Evolutionary conservation across 495 filamentous ascomycete genomes (phyloP), one percentile per base, ranked within the genome.

Genomic region (Annulohypoxylon moriforme): DNA sequence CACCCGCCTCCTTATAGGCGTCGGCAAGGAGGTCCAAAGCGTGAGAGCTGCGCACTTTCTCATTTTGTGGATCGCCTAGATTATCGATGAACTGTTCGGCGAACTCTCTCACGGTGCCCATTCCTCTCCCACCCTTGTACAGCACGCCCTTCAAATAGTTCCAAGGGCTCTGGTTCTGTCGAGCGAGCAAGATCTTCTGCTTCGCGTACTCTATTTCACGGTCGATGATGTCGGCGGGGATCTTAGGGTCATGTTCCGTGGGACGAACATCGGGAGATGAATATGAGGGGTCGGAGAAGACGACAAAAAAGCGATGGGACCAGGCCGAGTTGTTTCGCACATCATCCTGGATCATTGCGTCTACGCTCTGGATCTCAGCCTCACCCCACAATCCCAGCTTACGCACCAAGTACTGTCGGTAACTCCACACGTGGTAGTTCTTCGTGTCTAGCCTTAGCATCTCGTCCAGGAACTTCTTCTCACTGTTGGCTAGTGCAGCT

Each of bases 391-490:
- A 80, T 18, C 83, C 83, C 75, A 98, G 92, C 72, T 93, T 92
- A 33, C 88, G 86, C 38, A 98, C 93, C 1, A 98, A 84, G 88
- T 94, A 98, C 81, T 97, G 96, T 13, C 93, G 87, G 78, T 98
- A 98, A 58, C 90, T 92, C 95, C 96, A 99, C 40, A 99, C 96
- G 78, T 99, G 96, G 77, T 98, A 98, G 83, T 99, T 99, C 79
- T 99, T 99, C 11, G 90, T 87, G 79, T 99, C 96, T 71, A 90
- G 85, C 63, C 86, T 86, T 46, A 99, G 92, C 88, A 98, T 98
- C 42, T 85, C 74, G 64, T 85, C 85, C 47, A 97, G 87, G 83
- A 99, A 99, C 38, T 84, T 82, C 27, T 81, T 77, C 82, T 99
- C 96, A 16, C 86, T 77, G 1, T 73, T 63, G 10, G 78, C 84